Evolutionary conservation across 306 rosid genomes (phyloP), one percentile per base, ranked within the genome.

Genomic region (Trifolium fragiferum): DNA sequence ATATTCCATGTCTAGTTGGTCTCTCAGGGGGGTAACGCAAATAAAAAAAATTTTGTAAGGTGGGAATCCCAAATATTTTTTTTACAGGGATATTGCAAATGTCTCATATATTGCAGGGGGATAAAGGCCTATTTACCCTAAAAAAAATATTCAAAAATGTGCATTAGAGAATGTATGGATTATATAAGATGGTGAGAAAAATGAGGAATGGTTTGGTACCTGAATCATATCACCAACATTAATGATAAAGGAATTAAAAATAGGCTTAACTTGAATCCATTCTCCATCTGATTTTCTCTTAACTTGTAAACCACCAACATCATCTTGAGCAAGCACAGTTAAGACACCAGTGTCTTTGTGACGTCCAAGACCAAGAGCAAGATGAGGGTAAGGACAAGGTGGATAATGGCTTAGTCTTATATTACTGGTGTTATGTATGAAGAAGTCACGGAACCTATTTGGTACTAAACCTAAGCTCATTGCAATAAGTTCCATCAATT

Each of bases 281-380:
- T 84, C 87, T 32, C 86, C 86, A 69, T 91, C 92, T 3, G 91
- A 76, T 66, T 84, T 91, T 15, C 84, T 62, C 69, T 61, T 86
- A 2, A 93, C 89, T 85, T 94, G 81, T 0, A 91, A 75, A 8
- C 98, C 97, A 25, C 85, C 94, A 23, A 90, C 93, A 5, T 77
- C 89, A 70, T 91, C 97, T 64, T 94, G 93, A 8, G 91, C 86
- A 14, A 94, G 97, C 50, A 91, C 75, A 23, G 93, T 91, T 25
- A 94, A 62, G 50, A 80, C 96, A 2, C 94, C 90, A 0, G 85
- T 68, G 80, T 94, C 98, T 78, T 89, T 94, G 84, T 94, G 98
- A 4, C 61, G 97, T 8, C 98, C 98, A 25, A 91, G 86, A 5
- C 98, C 98, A 7, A 93, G 92, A 49, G 89, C 96, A 4, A 89